Evolutionary conservation across 371 early-diverging fungal genomes (phyloP), one percentile per base, ranked within the genome.

Genomic region (Apophysomyces elegans): DNA sequence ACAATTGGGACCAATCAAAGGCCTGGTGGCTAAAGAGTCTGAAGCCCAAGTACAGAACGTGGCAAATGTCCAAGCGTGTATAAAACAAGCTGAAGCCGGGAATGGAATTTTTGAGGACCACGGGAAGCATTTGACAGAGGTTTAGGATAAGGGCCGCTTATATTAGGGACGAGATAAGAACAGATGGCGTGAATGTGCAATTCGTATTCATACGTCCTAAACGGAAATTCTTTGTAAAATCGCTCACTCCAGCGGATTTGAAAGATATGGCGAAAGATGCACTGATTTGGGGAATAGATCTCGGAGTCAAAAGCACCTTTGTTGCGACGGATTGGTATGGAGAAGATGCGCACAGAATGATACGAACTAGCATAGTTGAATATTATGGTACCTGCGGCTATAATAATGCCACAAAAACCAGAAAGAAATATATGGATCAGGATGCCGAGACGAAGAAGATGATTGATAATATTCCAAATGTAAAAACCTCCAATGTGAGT

Each of bases 361-460:
- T 57, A 12, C 32, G 37, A 36, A 44, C 21, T 46, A 37, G n/a
- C 39, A 21, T 62, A 18, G 45, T 43, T 7, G 67, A 67, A 36
- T 67, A 67, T 41, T 61, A 67, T 18, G 58, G 58, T 45, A 18
- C 58, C 0, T 61, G 62, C 58, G 67, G 67, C 32, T 62, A 39
- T 32, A 62, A 62, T 37, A 43, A 44, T n/a, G 67, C 62, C 9
- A 13, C 62, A 58, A 56, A 7, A 14, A 18, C 11, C 21, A 21
- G 9, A 37, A 21, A 62, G 45, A 45, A 58, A 46, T 18, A 26
- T 8, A 37, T 46, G n/a, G 4, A 50, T 36, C 1, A 41, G 9
- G 58, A 37, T 58, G 43, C 61, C 7, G 35, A 60, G 4, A 18
- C 44, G 9, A 66, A 54, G 6, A 37, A 47, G 12, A 43, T 61